Evolutionary conservation across 805 yeast genomes (phyloP).

Genomic region (Wickerhamomyces bovis): DNA sequence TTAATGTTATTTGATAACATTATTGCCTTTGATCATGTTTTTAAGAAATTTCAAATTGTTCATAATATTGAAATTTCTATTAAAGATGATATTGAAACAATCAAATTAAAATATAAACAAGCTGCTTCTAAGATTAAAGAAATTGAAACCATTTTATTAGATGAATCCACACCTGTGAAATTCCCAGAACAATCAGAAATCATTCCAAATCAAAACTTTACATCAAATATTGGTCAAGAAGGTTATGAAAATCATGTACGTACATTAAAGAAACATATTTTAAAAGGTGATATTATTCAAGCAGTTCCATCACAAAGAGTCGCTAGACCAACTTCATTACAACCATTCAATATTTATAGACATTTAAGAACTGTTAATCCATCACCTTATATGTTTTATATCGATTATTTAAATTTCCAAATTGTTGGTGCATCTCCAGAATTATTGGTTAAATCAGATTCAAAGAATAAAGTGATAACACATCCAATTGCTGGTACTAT

Average conservation of each 20-base stretch:
- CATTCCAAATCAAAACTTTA: constrained; percentile 57
- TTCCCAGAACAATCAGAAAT: constrained; percentile 76
- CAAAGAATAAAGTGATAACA: constrained; percentile 68
- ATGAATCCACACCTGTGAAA: constrained; percentile 37
- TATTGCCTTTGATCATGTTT: constrained; percentile 91
- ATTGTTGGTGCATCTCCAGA: constrained; percentile 98
- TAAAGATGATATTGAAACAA: constrained; percentile 24
- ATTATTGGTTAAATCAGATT: constrained; percentile 76
- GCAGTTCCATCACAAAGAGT: constrained; percentile 98
- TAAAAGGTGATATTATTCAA: constrained; percentile 91
- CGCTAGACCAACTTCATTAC: constrained; percentile 89
- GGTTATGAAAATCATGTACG: constrained; percentile 86
- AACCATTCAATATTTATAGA: constrained; percentile 93
- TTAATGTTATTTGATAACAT: constrained; percentile 88
- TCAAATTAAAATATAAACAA: constrained; percentile 41
- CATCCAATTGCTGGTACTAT: constrained; percentile 99
- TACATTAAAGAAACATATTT: constrained; percentile 70
- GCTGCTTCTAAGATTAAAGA: constrained; percentile 56
- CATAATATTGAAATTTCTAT: constrained; percentile 58
- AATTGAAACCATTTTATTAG: constrained; percentile 44
- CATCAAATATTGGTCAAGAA: constrained; percentile 86
- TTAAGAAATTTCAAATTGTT: constrained; percentile 85
- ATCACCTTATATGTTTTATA: constrained; percentile 92
- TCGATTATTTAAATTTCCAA: constrained; percentile 88
- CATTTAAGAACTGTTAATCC: constrained; percentile 95